Evolutionary conservation across 2,329 filamentous ascomycete species (phyloP), one percentile per base, ranked within the genome.

Genomic region (Microcyclospora pomicola): DNA sequence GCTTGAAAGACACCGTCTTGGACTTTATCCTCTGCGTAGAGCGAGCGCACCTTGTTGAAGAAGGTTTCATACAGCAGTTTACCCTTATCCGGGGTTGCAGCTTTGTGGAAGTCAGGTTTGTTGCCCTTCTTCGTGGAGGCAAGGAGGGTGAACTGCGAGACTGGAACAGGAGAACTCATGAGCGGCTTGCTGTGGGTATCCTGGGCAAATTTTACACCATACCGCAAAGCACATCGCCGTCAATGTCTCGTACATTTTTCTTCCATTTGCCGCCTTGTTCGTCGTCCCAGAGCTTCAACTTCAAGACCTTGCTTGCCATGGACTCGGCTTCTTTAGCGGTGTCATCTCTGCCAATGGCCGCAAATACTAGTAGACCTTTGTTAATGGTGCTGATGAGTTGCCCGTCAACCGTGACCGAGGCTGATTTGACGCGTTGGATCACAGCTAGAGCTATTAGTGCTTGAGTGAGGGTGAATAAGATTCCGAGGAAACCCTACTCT

Each of bases 1-100:
- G 91, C 91, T 56, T 94, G 88, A 59, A 98, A 98, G 24, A 88
- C 77, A n/a, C 92, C 91, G 57, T 98, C 80, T 58, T 94, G 86
- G 41, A 98, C 87, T 46, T 71, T 78, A 7, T 85, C 82, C 6
- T 72, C 60, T 5, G 66, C 60, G 58, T 96, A 93, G 2, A 76
- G 69, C 38, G 77, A 69, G 50, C 77, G 72, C 31, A 96, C 76
- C 50, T 81, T 82, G 36, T 73, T 65, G 49, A 87, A 75, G 64
- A 98, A 96, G 55, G 80, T 70, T 39, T 87, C 75, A 57, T 96
- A 98, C 6, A 96, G 68, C 43, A 72, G 72, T 51, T 77, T 82
- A 15, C 88, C 91, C 40, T 87, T 76, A 9, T 82, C 75, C 3
- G 80, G 79, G 34, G 75, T 75, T 43, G 88, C 79, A 5, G 91